phyloP scores from a whole-genome alignment of 2,329 filamentous ascomycete species.

The Trichoderma guizhouense region DNA sequence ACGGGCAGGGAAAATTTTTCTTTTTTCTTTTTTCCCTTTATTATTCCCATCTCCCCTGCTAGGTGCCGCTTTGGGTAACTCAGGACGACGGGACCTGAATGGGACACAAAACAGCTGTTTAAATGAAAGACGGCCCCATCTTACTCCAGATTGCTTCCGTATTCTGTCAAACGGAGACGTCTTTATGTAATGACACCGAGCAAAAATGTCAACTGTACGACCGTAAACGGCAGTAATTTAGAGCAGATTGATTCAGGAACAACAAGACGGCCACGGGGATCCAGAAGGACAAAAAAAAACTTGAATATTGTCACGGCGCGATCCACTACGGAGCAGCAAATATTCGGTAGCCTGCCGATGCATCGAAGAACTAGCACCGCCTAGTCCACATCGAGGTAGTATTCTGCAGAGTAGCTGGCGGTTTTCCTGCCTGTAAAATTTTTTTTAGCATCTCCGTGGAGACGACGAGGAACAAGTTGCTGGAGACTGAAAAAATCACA shows the following conservation, averaged over 20 bases:
- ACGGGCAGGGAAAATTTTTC: not conserved
- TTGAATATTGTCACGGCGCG: not conserved
- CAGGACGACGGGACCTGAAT: not conserved
- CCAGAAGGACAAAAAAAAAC: constrained; percentile 1
- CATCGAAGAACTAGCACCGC: not conserved
- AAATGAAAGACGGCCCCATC: not conserved
- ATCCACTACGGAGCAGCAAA: constrained; percentile 4
- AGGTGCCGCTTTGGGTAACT: not conserved
- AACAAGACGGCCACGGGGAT: not conserved
- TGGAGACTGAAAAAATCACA: not conserved
- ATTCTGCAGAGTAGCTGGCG: not conserved
- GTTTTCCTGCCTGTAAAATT: not conserved
- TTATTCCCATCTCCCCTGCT: not conserved
- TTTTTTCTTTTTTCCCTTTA: not conserved
- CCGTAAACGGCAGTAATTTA: constrained; percentile 10
- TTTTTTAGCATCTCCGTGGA: not conserved
- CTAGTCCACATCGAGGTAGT: constrained; percentile 10
- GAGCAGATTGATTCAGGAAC: not conserved
- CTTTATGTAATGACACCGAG: constrained; percentile 9
- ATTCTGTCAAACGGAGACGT: not conserved
- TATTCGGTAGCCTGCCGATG: constrained; percentile 1
- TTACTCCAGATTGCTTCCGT: constrained; percentile 8
- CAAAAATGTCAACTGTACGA: not conserved
- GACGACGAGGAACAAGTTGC: not conserved
- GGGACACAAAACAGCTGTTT: not conserved